These are phyloP conservation scores for Spathaspora boniae DNA, from an alignment of 805 yeast species.

Conservation along the genomic window DNA sequence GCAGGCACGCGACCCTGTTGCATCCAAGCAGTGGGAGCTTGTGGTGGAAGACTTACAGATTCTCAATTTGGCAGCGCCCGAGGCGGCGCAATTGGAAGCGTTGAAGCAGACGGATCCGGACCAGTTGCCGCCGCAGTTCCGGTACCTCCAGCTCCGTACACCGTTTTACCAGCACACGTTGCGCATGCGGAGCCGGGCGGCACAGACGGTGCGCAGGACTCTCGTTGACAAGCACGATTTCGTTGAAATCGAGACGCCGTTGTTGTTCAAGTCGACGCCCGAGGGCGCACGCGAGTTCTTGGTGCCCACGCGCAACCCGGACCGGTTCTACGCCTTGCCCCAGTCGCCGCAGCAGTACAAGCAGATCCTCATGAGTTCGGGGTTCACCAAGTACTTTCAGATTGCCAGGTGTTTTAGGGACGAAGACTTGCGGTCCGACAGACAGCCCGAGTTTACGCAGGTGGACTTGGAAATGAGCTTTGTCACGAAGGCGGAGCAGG, in stretches of 20 bases:
- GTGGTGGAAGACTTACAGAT: constrained; percentile 47
- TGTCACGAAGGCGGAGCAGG: constrained; percentile 61
- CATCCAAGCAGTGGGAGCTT: constrained; percentile 50
- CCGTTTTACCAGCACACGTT: constrained; percentile 54
- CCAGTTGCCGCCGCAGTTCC: constrained; percentile 71
- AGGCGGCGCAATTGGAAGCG: constrained; percentile 66
- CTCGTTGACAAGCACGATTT: constrained; percentile 45
- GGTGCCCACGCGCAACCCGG: constrained; percentile 76
- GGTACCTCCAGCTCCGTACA: constrained; percentile 77
- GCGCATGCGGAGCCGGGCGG: constrained; percentile 53
- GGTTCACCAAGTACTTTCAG: constrained; percentile 82
- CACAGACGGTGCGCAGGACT: constrained; percentile 41
- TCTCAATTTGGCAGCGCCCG: constrained; percentile 59
- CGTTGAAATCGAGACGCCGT: constrained; percentile 87
- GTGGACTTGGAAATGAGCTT: constrained; percentile 94
- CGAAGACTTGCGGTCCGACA: constrained; percentile 89
- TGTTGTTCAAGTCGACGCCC: constrained; percentile 91
- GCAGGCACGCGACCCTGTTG: constrained; percentile 14
- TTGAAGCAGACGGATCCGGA: constrained; percentile 47
- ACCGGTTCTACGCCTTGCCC: constrained; percentile 80
- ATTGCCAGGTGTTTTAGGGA: constrained; percentile 93
- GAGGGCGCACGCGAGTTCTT: constrained; percentile 97
- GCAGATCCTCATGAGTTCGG: constrained; percentile 92
- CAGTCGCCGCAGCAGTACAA: constrained; percentile 98
- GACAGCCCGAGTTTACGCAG: constrained; percentile 98